Percentiles rank a stretch among this genome's conserved stretches.
These are phyloP conservation scores for Conticribra weissflogii DNA, from an alignment of 108 stramenopile species.

Conservation along the genomic window DNA sequence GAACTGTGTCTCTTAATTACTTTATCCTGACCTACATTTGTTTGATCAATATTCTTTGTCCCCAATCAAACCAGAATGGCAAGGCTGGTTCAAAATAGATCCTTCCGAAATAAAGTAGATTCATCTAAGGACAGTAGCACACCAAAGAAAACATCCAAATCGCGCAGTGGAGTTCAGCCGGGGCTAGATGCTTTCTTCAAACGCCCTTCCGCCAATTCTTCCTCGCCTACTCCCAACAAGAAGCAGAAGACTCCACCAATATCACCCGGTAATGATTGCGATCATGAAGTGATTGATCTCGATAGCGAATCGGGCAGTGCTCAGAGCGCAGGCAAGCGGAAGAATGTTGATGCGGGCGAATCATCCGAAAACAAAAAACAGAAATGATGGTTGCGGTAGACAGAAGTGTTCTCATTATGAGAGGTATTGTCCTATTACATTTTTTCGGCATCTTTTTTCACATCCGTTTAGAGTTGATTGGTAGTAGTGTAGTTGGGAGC, in stretches of 20 bases:
- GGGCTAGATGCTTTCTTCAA: conserved; percentile 49
- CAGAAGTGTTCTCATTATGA: no score
- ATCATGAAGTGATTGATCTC: conserved; percentile 37
- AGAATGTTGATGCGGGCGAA: neutral
- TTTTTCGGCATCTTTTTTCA: no score
- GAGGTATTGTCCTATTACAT: no score
- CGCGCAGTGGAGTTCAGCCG: conserved; percentile 33
- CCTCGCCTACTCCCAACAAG: conserved; percentile 11
- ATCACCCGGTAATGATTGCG: conserved; percentile 42
- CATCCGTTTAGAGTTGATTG: no score
- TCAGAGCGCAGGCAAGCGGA: conserved; percentile 11
- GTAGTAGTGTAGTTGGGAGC: no score
- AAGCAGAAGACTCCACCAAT: conserved; percentile 50
- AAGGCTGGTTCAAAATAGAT: conserved; percentile 38
- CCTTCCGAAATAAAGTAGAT: conserved; percentile 15
- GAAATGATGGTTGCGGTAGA: neutral
- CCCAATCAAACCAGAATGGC: conserved; percentile 24
- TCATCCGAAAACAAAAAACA: neutral
- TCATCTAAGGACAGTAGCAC: conserved; percentile 13
- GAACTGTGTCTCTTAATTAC: no score
- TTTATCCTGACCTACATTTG: conserved; percentile 1
- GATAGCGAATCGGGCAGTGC: conserved; percentile 4
- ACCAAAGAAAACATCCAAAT: conserved; percentile 31
- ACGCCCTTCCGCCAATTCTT: conserved; percentile 8
- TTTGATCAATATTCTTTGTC: conserved; percentile 4